Base-by-base conservation (phyloP, 192 early-diverging fungal genomes). In the Coemansia sp. region DNA sequence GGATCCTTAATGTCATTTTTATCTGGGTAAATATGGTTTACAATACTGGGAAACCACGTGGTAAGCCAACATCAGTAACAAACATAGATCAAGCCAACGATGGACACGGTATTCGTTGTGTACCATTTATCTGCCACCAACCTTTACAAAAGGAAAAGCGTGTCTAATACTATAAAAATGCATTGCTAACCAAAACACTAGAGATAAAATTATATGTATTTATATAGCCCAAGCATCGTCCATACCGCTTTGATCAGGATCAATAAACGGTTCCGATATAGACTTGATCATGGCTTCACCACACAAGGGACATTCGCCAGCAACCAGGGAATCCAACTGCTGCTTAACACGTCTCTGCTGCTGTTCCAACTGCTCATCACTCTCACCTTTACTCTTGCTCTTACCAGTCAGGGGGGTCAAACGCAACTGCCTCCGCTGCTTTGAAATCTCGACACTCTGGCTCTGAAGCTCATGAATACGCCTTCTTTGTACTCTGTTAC, bases 221-320 rank as follows among this genome's bases (percentile, higher is more conserved):
- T 80, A 85, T 13, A 90, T 81, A 6, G 75, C 78, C 88, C 88
- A 90, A 8, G 78, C 73, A 39, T 78, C 54, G 14, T 81, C 67
- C 0, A 78, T 78, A 10, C 55, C 49, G 54, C 83, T 75, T 35
- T 57, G 42, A 22, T 86, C 82, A 33, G 55, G 57, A 27, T 68
- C 64, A 17, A 93, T 64, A 59, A 98, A 94, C 10, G 89, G 87
- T 46, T 83, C 77, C 33, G 88, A 88, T 23, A 96, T 85, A 9
- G 85, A 83, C 49, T 86, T 87, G 53, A 99, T 95, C 87, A 97
- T 97, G 17, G 87, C 62, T 53, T 99, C 97, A 10, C 95, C 93
- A 40, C 97, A 99, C n/a, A 97, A 62, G 17, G 90, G 72, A 72
- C 97, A 99, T 67, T 99, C 95, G 14, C 79, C 73, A 4, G 89